Evolutionary conservation across 306 rosid genomes (phyloP).

Genomic region (Prunus mongolica): DNA sequence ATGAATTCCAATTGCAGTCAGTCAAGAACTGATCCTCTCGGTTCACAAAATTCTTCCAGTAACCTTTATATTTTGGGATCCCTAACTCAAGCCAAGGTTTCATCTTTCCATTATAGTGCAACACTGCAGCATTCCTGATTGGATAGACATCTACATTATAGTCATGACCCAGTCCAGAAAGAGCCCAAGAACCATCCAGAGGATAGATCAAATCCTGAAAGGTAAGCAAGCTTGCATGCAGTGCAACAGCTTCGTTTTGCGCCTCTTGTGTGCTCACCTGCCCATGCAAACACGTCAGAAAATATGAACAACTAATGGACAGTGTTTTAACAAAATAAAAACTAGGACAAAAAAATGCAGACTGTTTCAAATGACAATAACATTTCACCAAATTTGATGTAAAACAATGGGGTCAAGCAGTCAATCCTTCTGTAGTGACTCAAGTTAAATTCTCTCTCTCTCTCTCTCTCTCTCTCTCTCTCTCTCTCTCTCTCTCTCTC

Average conservation of each 20-base stretch:
- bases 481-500: background rate
- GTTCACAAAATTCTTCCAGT: conserved; percentile 80
- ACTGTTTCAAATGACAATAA: background rate
- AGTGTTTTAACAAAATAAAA: background rate
- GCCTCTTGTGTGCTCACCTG: conserved; percentile 42
- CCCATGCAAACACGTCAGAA: conserved; percentile 30
- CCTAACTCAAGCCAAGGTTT: conserved; percentile 99
- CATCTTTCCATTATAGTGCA: conserved; percentile 96
- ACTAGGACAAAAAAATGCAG: background rate
- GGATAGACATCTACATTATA: conserved; percentile 44
- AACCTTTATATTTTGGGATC: conserved; percentile 66
- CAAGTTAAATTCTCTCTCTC: background rate
- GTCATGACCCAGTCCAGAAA: conserved; percentile 82
- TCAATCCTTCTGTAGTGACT: background rate
- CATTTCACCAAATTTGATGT: background rate
- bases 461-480: background rate
- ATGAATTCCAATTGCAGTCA: conserved; percentile 90
- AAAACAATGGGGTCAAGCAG: background rate
- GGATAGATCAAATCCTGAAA: conserved; percentile 63
- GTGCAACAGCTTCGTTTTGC: conserved; percentile 35
- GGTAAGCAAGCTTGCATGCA: conserved; percentile 78
- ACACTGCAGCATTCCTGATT: conserved; percentile 48
- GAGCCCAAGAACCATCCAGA: conserved; percentile 62
- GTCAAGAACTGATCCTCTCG: conserved; percentile 80
- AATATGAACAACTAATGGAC: conserved; percentile 11